Conservation (phyloP, 2,329 filamentous ascomycete genomes). For the Aureobasidium sp. region DNA sequence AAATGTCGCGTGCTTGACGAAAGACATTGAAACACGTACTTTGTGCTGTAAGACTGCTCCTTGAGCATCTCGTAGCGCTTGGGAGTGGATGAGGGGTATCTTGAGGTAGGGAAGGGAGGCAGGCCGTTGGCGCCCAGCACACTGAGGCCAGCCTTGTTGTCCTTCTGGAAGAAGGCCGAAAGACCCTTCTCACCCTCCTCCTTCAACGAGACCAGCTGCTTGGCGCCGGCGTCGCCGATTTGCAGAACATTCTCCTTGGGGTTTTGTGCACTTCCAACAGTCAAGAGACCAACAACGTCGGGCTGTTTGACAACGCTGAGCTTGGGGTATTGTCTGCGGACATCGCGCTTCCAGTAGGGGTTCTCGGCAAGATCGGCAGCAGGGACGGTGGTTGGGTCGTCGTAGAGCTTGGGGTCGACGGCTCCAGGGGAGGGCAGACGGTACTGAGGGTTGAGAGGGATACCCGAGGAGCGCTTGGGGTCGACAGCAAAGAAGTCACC, state of each 20-base stretch:
- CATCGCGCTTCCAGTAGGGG: constrained; percentile 93
- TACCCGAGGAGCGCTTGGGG: constrained; percentile 78
- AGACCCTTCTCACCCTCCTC: constrained; percentile 68
- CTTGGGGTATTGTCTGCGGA: constrained; percentile 72
- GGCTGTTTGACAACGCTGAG: constrained; percentile 74
- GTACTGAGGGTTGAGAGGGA: constrained; percentile 89
- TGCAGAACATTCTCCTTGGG: constrained; percentile 73
- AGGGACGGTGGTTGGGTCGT: constrained; percentile 77
- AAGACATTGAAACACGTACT: not conserved
- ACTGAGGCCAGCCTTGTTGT: constrained; percentile 45
- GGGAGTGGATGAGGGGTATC: constrained; percentile 50
- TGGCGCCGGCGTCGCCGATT: constrained; percentile 65
- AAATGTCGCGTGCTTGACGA: not conserved
- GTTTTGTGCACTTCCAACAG: constrained; percentile 69
- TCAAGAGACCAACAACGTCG: constrained; percentile 78
- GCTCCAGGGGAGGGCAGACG: constrained; percentile 76
- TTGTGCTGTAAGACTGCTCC: constrained; percentile 58
- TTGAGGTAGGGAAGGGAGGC: constrained; percentile 77
- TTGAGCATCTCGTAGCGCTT: constrained; percentile 64
- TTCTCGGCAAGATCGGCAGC: constrained; percentile 85
- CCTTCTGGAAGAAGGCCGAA: constrained; percentile 65
- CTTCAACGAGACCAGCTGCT: constrained; percentile 69
- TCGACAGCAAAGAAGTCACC: constrained; percentile 75
- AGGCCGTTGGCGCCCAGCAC: constrained; percentile 70
- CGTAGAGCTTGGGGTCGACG: constrained; percentile 63